Conservation (phyloP, 306 rosid genomes). For the Medicago ruthenica region DNA sequence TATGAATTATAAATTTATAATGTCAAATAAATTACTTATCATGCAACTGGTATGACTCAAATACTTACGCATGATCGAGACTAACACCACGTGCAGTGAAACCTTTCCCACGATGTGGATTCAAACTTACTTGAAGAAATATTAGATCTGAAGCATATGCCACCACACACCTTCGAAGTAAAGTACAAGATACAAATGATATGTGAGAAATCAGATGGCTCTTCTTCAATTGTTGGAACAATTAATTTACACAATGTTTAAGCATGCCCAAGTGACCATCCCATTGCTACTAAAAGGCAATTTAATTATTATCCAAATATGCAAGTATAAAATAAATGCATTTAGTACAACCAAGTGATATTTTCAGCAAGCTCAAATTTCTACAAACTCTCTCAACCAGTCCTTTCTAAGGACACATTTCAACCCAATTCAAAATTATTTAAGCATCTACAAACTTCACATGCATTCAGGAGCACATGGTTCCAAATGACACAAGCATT, state of each 20-base stretch:
- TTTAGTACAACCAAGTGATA: constrained; percentile 10
- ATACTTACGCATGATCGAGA: constrained; percentile 93
- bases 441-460: constrained; percentile 6
- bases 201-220: constrained; percentile 12
- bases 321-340: constrained; percentile 22
- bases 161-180: constrained; percentile 76
- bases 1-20: not conserved
- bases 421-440: not conserved
- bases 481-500: not conserved
- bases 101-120: constrained; percentile 82
- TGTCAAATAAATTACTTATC: constrained; percentile 21
- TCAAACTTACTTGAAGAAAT: constrained; percentile 78
- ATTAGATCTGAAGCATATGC: constrained; percentile 91
- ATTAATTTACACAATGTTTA: not conserved
- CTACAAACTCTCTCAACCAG: constrained; percentile 19
- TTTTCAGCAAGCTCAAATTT: constrained; percentile 19
- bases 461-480: not conserved
- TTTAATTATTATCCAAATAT: constrained; percentile 2
- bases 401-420: constrained; percentile 8
- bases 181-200: not conserved
- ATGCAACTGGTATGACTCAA: constrained; percentile 15
- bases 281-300: constrained; percentile 3
- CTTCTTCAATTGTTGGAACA: constrained; percentile 25
- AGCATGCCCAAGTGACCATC: constrained; percentile 8
- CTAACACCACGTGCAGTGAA: constrained; percentile 74